Evolutionary conservation across 139 green algal species (phyloP), one percentile per base, ranked within the genome.

Genomic region (Choricystis sp.): DNA sequence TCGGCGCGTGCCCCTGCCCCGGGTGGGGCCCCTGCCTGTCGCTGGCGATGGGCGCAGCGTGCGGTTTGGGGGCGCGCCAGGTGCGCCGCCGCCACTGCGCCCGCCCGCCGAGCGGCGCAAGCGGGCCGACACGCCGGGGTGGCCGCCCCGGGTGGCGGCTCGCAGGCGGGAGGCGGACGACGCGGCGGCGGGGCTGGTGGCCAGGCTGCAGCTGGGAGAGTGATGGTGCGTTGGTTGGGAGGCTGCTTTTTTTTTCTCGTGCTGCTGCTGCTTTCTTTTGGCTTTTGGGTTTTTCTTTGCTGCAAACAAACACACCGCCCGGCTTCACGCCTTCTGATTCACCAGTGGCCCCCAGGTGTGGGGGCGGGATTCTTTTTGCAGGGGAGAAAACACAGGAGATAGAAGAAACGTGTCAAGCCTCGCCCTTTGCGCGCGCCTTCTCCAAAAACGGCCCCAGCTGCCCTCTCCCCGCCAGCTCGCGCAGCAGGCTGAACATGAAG

Each of bases 401-500:
- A n/a, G n/a, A n/a, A n/a, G n/a, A n/a, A n/a, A n/a, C n/a, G n/a
- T n/a, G n/a, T n/a, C n/a, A n/a, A n/a, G n/a, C n/a, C n/a, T n/a
- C n/a, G n/a, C n/a, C n/a, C n/a, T n/a, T n/a, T n/a, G n/a, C 29
- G 22, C 62, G 20, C 24, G 85, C 85, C 26, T 69, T 61, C 31
- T 88, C 72, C 25, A 96, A 77, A 19, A 96, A 68, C 0, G 74
- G 72, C 61, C 79, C 60, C 49, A 96, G 69, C 78, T 94, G 64
- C 26, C 83, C 79, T 60, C 89, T 83, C 66, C 87, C 77, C 1
- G 91, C 91, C 40, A 97, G 73, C 3, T 84, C 57, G 61, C 82
- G 87, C 3, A 98, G 68, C 31, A 96, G 81, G 62, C 94, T 86
- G 80, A 96, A 98, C 0, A 95, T 59, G 59, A 97, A 91, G 3